These are phyloP conservation scores for Craspedostauros australis DNA, from an alignment of 108 stramenopile species.

Conservation along the genomic window DNA sequence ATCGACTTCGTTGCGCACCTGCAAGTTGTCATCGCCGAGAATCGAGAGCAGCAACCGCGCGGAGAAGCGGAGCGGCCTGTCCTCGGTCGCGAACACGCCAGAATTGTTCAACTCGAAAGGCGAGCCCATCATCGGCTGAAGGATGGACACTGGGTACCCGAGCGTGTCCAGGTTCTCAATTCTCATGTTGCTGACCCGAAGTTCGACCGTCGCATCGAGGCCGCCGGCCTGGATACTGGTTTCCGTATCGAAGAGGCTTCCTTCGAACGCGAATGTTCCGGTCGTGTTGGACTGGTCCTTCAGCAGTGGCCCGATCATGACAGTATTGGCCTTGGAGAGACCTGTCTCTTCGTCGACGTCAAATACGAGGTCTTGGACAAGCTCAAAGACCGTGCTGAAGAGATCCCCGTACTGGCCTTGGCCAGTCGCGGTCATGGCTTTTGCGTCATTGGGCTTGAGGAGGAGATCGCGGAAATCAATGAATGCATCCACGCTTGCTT, in stretches of 20 bases:
- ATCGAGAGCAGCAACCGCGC: slow-evolving; percentile 37
- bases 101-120: slow-evolving; percentile 49
- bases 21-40: slow-evolving; percentile 39
- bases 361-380: slow-evolving; percentile 35
- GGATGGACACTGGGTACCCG: slow-evolving; percentile 40
- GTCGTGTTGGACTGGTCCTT: slow-evolving; percentile 32
- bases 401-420: slow-evolving; percentile 48
- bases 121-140: slow-evolving; percentile 38
- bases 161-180: slow-evolving; percentile 58
- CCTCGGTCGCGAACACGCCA: slow-evolving; percentile 36
- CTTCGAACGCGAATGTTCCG: slow-evolving; percentile 31
- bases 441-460: slow-evolving; percentile 19
- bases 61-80: slow-evolving; percentile 23
- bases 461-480: slow-evolving; percentile 68
- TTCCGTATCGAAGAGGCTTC: slow-evolving; percentile 30
- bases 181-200: slow-evolving; percentile 43
- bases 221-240: slow-evolving; percentile 45
- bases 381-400: slow-evolving; percentile 23
- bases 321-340: slow-evolving; percentile 45
- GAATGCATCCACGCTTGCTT: no score
- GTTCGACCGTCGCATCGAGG: slow-evolving; percentile 44
- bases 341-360: slow-evolving; percentile 41
- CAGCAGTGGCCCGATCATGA: slow-evolving; percentile 43
- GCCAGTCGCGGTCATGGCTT: slow-evolving; percentile 34
- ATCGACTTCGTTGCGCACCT: slow-evolving; percentile 14